These are phyloP conservation scores for Parathielavia hyrcaniae DNA, from an alignment of 495 filamentous ascomycete genomes.

Conservation along the genomic window DNA sequence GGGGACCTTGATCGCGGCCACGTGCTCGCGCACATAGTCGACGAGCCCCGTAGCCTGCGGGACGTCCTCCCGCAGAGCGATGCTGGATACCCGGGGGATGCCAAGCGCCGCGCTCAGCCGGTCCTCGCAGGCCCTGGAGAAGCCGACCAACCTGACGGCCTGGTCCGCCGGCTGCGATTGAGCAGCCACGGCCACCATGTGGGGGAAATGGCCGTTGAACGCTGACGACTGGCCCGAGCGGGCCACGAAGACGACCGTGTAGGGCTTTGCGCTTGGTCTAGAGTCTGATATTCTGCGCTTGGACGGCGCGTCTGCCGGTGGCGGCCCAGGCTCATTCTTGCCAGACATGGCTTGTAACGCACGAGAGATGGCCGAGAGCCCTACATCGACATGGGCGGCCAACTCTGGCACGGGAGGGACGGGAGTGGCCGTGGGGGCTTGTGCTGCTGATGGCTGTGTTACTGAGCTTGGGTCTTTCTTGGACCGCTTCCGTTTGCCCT, in stretches of 20 bases:
- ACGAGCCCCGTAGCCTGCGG: conserved; percentile 46
- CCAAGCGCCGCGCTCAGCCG: conserved; percentile 46
- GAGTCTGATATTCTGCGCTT: neutral
- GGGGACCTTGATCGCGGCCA: conserved; percentile 32
- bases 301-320: neutral
- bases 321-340: neutral
- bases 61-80: conserved; percentile 48
- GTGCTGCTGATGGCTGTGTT: conserved; percentile 5
- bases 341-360: conserved; percentile 44
- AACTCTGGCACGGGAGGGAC: conserved; percentile 44
- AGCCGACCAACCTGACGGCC: conserved; percentile 48
- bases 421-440: neutral
- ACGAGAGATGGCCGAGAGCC: conserved; percentile 52
- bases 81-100: conserved; percentile 52
- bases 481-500: conserved; percentile 47
- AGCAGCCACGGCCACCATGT: conserved; percentile 49
- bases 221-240: conserved; percentile 45
- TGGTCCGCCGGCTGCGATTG: conserved; percentile 32
- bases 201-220: conserved; percentile 55
- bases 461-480: conserved; percentile 22
- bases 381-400: conserved; percentile 49
- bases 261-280: conserved; percentile 1
- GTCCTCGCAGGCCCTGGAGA: conserved; percentile 48
- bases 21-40: conserved; percentile 44
- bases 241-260: conserved; percentile 47